Conservation (phyloP, 768 basidiomycete genomes). For the Mycena floridula region DNA sequence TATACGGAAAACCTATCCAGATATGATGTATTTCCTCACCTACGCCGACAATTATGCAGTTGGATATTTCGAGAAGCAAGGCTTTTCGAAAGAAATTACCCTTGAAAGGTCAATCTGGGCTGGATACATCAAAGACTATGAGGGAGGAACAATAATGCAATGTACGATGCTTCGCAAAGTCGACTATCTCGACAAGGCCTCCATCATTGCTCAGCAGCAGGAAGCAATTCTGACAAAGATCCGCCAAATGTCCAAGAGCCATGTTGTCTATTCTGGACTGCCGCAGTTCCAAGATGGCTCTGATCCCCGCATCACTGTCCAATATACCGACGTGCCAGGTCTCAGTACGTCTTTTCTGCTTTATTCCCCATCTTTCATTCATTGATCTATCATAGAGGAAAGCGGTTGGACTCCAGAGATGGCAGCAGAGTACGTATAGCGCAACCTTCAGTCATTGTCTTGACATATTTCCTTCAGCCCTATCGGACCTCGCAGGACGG, state of each 20-base stretch:
- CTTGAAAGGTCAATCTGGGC: constrained; percentile 92
- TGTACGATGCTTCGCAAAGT: constrained; percentile 93
- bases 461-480: constrained; percentile 14
- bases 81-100: constrained; percentile 95
- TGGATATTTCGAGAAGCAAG: constrained; percentile 99
- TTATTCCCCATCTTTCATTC: background rate
- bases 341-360: constrained; percentile 48
- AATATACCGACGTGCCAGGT: constrained; percentile 83
- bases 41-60: constrained; percentile 99
- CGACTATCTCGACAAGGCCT: constrained; percentile 78
- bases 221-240: constrained; percentile 90
- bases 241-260: constrained; percentile 77
- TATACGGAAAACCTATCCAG: constrained; percentile 74
- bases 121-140: constrained; percentile 99
- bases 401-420: constrained; percentile 90
- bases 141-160: constrained; percentile 98
- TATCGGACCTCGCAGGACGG: constrained; percentile 40
- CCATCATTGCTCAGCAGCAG: constrained; percentile 73
- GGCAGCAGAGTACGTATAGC: constrained; percentile 53
- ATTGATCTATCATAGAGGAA: constrained; percentile 47
- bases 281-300: constrained; percentile 64
- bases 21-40: constrained; percentile 92
- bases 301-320: constrained; percentile 43
- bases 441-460: background rate
- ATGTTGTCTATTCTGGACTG: constrained; percentile 78